A percentile compares a stretch with the other conserved stretches of the same genome.
phyloP scores from a whole-genome alignment of 495 filamentous ascomycete species.

The Parachaetomium inaequale region DNA sequence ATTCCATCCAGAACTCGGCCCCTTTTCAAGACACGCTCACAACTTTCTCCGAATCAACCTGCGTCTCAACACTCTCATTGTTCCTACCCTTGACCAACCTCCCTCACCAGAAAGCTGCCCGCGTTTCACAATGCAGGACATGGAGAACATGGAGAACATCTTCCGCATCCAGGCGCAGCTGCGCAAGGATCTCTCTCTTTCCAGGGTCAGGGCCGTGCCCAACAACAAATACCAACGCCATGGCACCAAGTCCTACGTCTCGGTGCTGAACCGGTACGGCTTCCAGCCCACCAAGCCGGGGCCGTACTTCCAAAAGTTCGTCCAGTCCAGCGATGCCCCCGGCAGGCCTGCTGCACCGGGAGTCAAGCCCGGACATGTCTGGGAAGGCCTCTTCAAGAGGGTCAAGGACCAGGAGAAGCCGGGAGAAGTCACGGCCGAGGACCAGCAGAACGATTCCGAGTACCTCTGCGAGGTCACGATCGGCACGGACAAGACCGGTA shows the following conservation, averaged over 20 bases:
- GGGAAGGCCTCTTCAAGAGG: constrained; percentile 52
- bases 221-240: constrained; percentile 63
- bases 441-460: constrained; percentile 68
- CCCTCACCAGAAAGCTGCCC: background rate
- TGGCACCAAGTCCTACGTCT: constrained; percentile 71
- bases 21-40: background rate
- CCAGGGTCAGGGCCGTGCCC: constrained; percentile 47
- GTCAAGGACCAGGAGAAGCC: constrained; percentile 23
- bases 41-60: background rate
- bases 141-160: too few species aligned
- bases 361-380: constrained; percentile 40
- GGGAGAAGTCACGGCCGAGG: constrained; percentile 63
- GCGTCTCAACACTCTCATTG: background rate
- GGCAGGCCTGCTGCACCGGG: constrained; percentile 24
- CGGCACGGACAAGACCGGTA: constrained; percentile 48
- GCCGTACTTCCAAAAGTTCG: constrained; percentile 55
- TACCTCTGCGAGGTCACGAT: constrained; percentile 66
- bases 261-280: constrained; percentile 64
- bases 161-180: constrained; percentile 34
- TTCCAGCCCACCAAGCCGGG: constrained; percentile 67
- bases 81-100: background rate
- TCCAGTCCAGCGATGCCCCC: constrained; percentile 32
- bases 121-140: constrained; percentile 27
- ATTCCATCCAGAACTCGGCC: too few species aligned
- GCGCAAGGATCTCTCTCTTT: constrained; percentile 38